Evolutionary conservation across 2,329 filamentous ascomycete genomes (phyloP).

Genomic region (Lojkania enalia): DNA sequence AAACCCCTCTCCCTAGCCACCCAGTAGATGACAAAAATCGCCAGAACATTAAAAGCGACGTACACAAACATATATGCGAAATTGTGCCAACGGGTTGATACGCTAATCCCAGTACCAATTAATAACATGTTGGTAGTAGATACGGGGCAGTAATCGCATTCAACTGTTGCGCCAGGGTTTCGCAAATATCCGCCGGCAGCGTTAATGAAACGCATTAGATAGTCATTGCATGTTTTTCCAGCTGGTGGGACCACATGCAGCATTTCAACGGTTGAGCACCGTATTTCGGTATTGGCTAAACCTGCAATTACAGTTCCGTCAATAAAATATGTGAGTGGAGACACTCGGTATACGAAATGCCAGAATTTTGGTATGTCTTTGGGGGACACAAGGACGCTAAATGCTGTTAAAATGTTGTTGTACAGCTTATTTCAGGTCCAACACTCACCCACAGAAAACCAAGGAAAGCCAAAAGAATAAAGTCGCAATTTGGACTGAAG

Average conservation of each 20-base stretch:
- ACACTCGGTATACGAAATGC: slow-evolving; percentile 78
- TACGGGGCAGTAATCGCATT: slow-evolving; percentile 22
- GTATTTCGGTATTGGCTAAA: slow-evolving; percentile 59
- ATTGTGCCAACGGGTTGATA: slow-evolving; percentile 49
- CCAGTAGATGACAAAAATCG: slow-evolving; percentile 54
- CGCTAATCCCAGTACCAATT: slow-evolving; percentile 37
- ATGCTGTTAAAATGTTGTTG: too few relatives aligned
- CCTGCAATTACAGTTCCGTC: slow-evolving; percentile 71
- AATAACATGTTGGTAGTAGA: slow-evolving; percentile 40
- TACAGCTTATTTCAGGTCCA: too few relatives aligned
- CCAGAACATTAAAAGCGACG: slow-evolving; percentile 49
- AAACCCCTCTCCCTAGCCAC: slow-evolving; percentile 45
- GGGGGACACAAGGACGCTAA: slow-evolving; percentile 67
- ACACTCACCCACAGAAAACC: slow-evolving; percentile 10
- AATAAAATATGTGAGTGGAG: slow-evolving; percentile 77
- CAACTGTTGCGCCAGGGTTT: slow-evolving; percentile 44
- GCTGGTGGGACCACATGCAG: slow-evolving; percentile 49
- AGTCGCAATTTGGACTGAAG: slow-evolving; percentile 65
- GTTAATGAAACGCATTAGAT: slow-evolving; percentile 46
- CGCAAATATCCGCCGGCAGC: slow-evolving; percentile 44
- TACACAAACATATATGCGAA: slow-evolving; percentile 47
- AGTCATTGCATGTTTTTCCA: slow-evolving; percentile 44
- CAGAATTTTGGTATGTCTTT: slow-evolving; percentile 68
- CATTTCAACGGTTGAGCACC: slow-evolving; percentile 69
- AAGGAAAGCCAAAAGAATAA: slow-evolving; percentile 9